Evolutionary conservation across 352 stramenopile species (phyloP).

Genomic region (Pythium rishiriense): DNA sequence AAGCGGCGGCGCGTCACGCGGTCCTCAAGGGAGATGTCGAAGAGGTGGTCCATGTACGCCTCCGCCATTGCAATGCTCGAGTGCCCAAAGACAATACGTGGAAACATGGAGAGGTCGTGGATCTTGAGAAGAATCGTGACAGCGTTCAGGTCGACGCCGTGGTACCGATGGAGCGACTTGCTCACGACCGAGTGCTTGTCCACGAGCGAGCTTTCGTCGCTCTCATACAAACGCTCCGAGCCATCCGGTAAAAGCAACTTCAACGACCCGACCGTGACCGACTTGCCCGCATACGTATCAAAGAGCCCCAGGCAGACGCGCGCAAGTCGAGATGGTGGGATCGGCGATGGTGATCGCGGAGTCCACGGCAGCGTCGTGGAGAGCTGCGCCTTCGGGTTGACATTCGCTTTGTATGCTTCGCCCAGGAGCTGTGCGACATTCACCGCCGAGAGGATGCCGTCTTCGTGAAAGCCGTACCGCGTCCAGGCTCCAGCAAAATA

Average conservation of each 20-base stretch:
- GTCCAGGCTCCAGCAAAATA: constrained; percentile 89
- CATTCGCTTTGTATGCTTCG: constrained; percentile 17
- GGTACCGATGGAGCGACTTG: constrained; percentile 30
- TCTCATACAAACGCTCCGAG: constrained; percentile 21
- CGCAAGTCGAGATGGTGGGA: constrained; percentile 21
- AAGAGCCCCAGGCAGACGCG: constrained; percentile 21
- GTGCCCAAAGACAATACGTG: constrained; percentile 29
- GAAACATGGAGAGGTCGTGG: constrained; percentile 30
- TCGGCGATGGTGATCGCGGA: constrained; percentile 23
- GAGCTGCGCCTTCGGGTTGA: neutral
- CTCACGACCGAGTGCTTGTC: constrained; percentile 25
- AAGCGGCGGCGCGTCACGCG: constrained; percentile 17
- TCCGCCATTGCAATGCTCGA: constrained; percentile 33
- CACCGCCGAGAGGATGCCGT: constrained; percentile 48
- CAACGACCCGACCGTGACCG: constrained; percentile 20
- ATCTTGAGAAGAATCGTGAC: constrained; percentile 24
- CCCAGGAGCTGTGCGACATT: constrained; percentile 20
- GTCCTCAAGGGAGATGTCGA: constrained; percentile 28
- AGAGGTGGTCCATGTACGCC: constrained; percentile 28
- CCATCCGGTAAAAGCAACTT: constrained; percentile 24
- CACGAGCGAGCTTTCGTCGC: neutral
- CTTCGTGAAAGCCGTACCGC: constrained; percentile 92
- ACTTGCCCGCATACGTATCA: constrained; percentile 23
- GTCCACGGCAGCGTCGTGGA: constrained; percentile 17
- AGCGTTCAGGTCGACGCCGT: constrained; percentile 24